Evolutionary conservation across 257 asterid genomes (phyloP).

Genomic region (Oldenlandia corymbosa): DNA sequence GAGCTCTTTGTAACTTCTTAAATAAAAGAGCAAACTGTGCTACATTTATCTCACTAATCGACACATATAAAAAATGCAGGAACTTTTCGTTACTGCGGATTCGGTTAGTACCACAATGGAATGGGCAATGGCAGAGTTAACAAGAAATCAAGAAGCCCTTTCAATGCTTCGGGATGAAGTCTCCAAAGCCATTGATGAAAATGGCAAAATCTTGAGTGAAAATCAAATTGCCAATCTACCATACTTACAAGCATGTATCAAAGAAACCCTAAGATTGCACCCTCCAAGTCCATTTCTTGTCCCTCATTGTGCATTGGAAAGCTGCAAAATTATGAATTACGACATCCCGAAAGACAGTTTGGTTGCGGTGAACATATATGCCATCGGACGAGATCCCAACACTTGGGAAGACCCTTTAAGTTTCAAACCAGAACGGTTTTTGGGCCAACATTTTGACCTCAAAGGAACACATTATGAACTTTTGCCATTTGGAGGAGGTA

Average conservation of each 20-base stretch:
- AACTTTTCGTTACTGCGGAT: slow-evolving; percentile 7
- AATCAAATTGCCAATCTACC: neutral
- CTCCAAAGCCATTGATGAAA: neutral
- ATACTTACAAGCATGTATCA: slow-evolving; percentile 12
- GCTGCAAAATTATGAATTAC: slow-evolving; percentile 4
- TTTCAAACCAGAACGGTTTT: slow-evolving; percentile 14
- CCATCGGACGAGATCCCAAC: slow-evolving; percentile 10
- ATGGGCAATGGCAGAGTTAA: slow-evolving; percentile 16
- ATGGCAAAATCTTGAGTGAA: neutral
- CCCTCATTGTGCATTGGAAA: slow-evolving; percentile 4
- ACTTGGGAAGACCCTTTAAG: slow-evolving; percentile 10
- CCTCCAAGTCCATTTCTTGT: slow-evolving; percentile 17
- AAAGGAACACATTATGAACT: slow-evolving; percentile 15
- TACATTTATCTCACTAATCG: too few relatives aligned
- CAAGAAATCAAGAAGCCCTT: slow-evolving; percentile 1
- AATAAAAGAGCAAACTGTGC: too few relatives aligned
- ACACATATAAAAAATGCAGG: neutral
- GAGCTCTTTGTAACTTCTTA: too few relatives aligned
- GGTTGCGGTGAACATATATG: slow-evolving; percentile 3
- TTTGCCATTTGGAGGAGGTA: slow-evolving; percentile 16
- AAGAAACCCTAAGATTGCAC: slow-evolving; percentile 15
- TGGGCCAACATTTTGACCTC: neutral
- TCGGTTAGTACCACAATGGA: neutral
- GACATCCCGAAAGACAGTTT: slow-evolving; percentile 2
- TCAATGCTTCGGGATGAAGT: slow-evolving; percentile 9